These are phyloP conservation scores for Trichoderma harzianum DNA, from an alignment of 2,329 filamentous ascomycete species.

Conservation along the genomic window DNA sequence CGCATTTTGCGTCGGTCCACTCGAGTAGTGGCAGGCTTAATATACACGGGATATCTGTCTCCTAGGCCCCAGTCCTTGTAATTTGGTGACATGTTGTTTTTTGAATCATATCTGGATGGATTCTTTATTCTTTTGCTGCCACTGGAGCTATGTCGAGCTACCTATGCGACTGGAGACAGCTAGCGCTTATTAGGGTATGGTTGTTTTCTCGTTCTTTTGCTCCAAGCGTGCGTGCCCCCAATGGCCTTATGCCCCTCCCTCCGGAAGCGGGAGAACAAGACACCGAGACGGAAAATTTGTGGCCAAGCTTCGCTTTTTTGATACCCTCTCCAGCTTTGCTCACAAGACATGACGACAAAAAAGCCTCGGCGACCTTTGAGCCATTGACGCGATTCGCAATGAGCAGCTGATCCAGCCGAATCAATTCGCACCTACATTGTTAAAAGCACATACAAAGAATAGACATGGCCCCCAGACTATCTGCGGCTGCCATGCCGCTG, in stretches of 20 bases:
- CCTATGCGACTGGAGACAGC: background rate
- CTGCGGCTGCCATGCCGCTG: constrained; percentile 29
- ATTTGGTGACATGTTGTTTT: background rate
- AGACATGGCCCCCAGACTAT: constrained; percentile 34
- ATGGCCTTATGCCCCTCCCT: background rate
- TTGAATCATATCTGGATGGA: background rate
- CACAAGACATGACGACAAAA: background rate
- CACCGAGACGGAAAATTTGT: constrained; percentile 9
- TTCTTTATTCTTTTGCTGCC: background rate
- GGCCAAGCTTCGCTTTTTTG: constrained; percentile 1
- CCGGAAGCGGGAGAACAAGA: constrained; percentile 4
- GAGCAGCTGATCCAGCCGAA: background rate
- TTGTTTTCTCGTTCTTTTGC: background rate
- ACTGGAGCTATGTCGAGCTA: background rate
- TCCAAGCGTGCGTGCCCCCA: background rate
- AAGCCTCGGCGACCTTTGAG: background rate
- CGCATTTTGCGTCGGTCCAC: background rate
- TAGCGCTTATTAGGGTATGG: background rate
- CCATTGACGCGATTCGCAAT: constrained; percentile 12
- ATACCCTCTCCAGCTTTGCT: background rate
- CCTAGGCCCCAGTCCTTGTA: too few relatives aligned
- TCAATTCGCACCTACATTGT: background rate
- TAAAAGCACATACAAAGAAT: background rate
- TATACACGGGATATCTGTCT: background rate
- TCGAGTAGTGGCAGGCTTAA: background rate